Evolutionary conservation across 306 rosid genomes (phyloP), one percentile per base, ranked within the genome.

Genomic region (Hylodesmum podocarpum): DNA sequence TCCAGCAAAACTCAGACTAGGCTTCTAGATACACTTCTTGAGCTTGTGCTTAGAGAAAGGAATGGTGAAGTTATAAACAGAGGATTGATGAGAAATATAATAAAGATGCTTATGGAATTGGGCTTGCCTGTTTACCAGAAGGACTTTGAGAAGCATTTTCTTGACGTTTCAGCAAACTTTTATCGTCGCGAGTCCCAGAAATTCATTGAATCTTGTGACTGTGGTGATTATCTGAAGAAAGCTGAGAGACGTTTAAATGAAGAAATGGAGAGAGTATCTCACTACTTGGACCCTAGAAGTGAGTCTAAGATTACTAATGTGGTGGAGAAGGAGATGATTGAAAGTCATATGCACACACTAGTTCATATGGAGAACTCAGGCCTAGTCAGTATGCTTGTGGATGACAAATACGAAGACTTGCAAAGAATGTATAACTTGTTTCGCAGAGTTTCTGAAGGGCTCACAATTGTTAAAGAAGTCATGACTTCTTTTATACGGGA

Each of bases 311-410:
- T 87, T 71, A 84, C 83, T 57, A 76, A 36, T 29, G 88, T 81
- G 74, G 88, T 87, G 28, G 88, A 87, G 78, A 81, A 82, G 57
- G 88, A 84, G 81, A 81, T 87, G 86, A 81, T 87, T 76, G 84
- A 84, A 72, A 84, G 41, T 40, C 88, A 87, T 70, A 81, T 87
- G 85, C 83, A 72, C 19, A 76, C 77, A 18, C 79, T 87, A 18
- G 86, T 84, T 51, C 84, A 84, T 40, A 81, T 87, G 88, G 90
- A 87, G 66, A 87, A 87, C 81, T 87, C 90, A 1, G 88, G 90
- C 63, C 70, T 87, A 33, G 88, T 84, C 34, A 81, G 70, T 43
- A 84, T 87, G 90, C 85, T 87, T 54, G 49, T 81, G 55, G 78
- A 82, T 76, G 90, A 84, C 77, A 87, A 87, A 72, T 87, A 79